Conservation (phyloP, 805 yeast species). For the Myxozyma kluyveri region DNA sequence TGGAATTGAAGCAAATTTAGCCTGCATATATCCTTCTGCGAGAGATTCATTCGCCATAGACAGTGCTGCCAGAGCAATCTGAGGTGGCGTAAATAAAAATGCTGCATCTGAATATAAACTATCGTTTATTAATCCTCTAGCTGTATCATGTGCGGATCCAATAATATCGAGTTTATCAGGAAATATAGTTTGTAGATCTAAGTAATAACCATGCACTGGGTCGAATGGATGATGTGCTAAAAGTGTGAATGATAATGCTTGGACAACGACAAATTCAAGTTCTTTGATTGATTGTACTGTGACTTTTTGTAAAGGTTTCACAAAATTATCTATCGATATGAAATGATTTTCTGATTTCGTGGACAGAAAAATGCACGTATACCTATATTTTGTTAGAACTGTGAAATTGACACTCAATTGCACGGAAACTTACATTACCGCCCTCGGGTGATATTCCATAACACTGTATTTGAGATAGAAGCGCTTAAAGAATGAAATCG, state of each 20-base stretch:
- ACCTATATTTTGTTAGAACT: slow-evolving; percentile 23
- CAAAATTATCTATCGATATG: slow-evolving; percentile 77
- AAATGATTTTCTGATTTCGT: slow-evolving; percentile 91
- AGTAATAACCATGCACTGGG: slow-evolving; percentile 90
- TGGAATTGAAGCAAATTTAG: slow-evolving; percentile 49
- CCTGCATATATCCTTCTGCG: slow-evolving; percentile 62
- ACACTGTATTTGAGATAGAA: slow-evolving; percentile 79
- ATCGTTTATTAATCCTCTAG: slow-evolving; percentile 62
- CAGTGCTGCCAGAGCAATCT: slow-evolving; percentile 85
- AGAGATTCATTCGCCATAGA: slow-evolving; percentile 62
- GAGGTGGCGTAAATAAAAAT: slow-evolving; percentile 88
- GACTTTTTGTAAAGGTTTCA: slow-evolving; percentile 64
- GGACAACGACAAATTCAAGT: slow-evolving; percentile 74
- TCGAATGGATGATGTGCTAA: slow-evolving; percentile 84
- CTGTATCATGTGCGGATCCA: slow-evolving; percentile 58
- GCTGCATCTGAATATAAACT: slow-evolving; percentile 73
- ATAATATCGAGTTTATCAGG: slow-evolving; percentile 41
- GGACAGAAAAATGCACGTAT: slow-evolving; percentile 82
- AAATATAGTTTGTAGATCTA: slow-evolving; percentile 73
- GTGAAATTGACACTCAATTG: not conserved
- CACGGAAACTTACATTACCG: slow-evolving; percentile 51
- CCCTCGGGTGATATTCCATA: slow-evolving; percentile 84
- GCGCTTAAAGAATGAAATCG: slow-evolving; percentile 73
- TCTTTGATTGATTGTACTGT: slow-evolving; percentile 63
- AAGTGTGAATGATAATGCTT: slow-evolving; percentile 72